Percentiles rank a stretch among this genome's conserved stretches.
phyloP scores from a whole-genome alignment of 495 filamentous ascomycete species.

The Alectoria sarmentosa region DNA sequence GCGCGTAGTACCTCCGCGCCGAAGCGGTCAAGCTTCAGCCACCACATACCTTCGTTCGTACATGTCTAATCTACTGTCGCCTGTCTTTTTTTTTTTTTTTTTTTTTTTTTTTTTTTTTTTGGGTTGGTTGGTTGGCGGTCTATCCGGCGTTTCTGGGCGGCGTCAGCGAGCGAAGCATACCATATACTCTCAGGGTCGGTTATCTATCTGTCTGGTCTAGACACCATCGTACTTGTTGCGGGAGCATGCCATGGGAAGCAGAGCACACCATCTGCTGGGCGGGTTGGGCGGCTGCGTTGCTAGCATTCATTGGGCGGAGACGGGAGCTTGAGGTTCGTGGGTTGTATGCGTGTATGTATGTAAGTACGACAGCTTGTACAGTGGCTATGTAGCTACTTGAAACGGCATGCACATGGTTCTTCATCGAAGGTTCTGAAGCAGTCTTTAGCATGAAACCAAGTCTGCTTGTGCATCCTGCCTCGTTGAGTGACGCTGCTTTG shows the following conservation, averaged over 20 bases:
- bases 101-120: background rate
- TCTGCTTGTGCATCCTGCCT: too few species aligned
- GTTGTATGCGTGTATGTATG: background rate
- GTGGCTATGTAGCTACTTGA: background rate
- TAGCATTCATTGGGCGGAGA: background rate
- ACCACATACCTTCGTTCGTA: background rate
- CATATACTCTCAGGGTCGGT: background rate
- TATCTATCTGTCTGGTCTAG: background rate
- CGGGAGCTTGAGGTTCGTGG: background rate
- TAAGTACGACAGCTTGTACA: background rate
- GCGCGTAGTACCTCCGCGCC: background rate
- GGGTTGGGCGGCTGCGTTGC: background rate
- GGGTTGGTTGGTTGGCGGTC: background rate
- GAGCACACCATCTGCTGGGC: constrained; percentile 1
- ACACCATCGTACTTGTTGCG: background rate
- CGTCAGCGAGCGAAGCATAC: background rate
- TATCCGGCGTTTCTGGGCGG: background rate
- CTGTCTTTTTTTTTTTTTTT: background rate
- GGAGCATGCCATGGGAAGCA: background rate
- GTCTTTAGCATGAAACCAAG: too few species aligned
- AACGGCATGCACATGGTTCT: background rate
- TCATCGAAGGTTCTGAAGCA: too few species aligned
- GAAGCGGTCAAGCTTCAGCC: background rate
- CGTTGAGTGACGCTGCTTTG: too few species aligned
- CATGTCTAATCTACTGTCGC: background rate